Percentiles rank a stretch among this genome's conserved stretches.
These are phyloP conservation scores for Sporothrix luriei DNA, from an alignment of 2,329 filamentous ascomycete species.

Conservation along the genomic window DNA sequence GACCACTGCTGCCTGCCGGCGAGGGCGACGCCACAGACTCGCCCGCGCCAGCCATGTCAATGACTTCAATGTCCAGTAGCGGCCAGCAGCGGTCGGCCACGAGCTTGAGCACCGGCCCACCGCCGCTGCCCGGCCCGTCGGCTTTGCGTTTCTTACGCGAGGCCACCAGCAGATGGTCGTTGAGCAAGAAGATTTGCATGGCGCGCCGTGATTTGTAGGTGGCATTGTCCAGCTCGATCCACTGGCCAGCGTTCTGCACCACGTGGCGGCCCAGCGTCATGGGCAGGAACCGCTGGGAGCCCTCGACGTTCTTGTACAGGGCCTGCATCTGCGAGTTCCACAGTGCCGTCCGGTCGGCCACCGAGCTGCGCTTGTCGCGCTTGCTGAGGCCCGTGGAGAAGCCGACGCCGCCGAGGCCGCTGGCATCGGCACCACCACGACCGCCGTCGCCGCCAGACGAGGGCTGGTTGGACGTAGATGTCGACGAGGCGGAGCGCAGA, in stretches of 20 bases:
- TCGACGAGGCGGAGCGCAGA: slow-evolving; percentile 61
- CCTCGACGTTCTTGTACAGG: slow-evolving; percentile 95
- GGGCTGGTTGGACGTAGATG: slow-evolving; percentile 39
- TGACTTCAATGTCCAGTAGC: slow-evolving; percentile 86
- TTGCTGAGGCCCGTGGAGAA: slow-evolving; percentile 62
- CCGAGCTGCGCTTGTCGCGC: slow-evolving; percentile 84
- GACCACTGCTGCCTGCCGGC: slow-evolving; percentile 37
- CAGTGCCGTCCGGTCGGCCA: slow-evolving; percentile 67
- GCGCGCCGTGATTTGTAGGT: slow-evolving; percentile 91
- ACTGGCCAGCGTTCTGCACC: slow-evolving; percentile 85
- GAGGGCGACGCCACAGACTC: slow-evolving; percentile 50
- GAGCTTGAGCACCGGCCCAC: slow-evolving; percentile 68
- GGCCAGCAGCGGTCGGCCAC: slow-evolving; percentile 95
- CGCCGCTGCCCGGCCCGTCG: slow-evolving; percentile 59
- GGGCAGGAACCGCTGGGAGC: slow-evolving; percentile 94
- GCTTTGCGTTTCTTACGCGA: slow-evolving; percentile 89
- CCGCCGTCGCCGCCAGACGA: neutral
- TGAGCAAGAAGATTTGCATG: slow-evolving; percentile 89
- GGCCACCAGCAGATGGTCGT: slow-evolving; percentile 90
- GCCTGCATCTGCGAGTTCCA: slow-evolving; percentile 76
- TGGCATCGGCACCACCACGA: slow-evolving; percentile 45
- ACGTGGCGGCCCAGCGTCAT: slow-evolving; percentile 90
- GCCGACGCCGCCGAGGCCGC: slow-evolving; percentile 52
- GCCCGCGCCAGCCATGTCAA: slow-evolving; percentile 75
- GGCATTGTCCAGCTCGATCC: slow-evolving; percentile 95